Conservation (phyloP, 164 flowering plant genomes). For the Litsea cubeba region DNA sequence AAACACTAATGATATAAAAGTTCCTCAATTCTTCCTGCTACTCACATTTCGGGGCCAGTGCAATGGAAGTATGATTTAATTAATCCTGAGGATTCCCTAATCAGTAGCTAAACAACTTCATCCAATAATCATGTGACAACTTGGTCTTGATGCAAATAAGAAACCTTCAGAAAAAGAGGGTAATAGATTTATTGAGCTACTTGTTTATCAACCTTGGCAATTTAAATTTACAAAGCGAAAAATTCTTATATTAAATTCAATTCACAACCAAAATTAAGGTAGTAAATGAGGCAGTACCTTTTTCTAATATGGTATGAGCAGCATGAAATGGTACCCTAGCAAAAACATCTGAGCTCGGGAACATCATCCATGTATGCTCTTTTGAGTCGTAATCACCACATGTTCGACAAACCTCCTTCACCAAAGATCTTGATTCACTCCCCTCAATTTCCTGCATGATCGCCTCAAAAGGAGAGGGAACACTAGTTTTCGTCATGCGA, state of each 20-base stretch:
- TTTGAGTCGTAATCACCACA: slow-evolving; percentile 76
- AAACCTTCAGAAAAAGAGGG: not conserved
- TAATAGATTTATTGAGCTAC: not conserved
- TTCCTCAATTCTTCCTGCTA: too few relatives aligned
- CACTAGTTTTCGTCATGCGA: slow-evolving; percentile 72
- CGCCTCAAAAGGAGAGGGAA: slow-evolving; percentile 70
- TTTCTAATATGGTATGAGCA: slow-evolving; percentile 76
- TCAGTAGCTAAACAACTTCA: too few relatives aligned
- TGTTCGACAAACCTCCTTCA: slow-evolving; percentile 73
- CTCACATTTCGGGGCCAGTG: too few relatives aligned
- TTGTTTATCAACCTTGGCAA: not conserved
- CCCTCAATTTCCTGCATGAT: slow-evolving; percentile 71
- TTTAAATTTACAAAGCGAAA: too few relatives aligned
- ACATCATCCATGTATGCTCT: slow-evolving; percentile 82
- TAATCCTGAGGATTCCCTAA: too few relatives aligned
- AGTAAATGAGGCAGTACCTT: slow-evolving; percentile 36
- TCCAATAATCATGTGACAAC: too few relatives aligned
- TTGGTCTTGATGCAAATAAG: not conserved
- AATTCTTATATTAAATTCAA: not conserved
- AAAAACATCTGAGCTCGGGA: slow-evolving; percentile 79
- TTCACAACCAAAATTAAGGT: not conserved
- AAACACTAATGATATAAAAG: too few relatives aligned
- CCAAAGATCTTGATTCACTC: slow-evolving; percentile 48
- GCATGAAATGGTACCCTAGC: slow-evolving; percentile 88
- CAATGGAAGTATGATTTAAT: too few relatives aligned